Conservation (phyloP, 1,284 basidiomycete species). For the Heterobasidion occidentale region DNA sequence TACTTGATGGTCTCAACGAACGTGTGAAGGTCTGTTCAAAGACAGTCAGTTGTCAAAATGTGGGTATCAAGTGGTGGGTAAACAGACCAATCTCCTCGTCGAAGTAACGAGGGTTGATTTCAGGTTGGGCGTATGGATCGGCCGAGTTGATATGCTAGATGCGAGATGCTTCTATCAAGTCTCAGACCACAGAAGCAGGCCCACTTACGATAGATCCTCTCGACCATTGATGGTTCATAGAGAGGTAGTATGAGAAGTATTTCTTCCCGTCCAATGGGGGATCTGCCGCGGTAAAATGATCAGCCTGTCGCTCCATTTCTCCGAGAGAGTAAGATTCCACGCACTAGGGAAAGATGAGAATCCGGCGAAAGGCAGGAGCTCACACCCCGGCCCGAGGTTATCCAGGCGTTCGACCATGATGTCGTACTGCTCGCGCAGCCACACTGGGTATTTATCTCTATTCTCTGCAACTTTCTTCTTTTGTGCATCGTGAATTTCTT, state of each 20-base stretch:
- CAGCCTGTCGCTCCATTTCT: not conserved
- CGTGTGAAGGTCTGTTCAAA: slow-evolving; percentile 28
- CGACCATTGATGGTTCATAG: slow-evolving; percentile 26
- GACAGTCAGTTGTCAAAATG: slow-evolving; percentile 1
- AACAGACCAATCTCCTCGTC: slow-evolving; percentile 33
- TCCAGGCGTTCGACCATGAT: slow-evolving; percentile 24
- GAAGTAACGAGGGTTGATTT: slow-evolving; percentile 41
- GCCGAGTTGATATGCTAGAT: slow-evolving; percentile 27
- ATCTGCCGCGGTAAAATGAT: slow-evolving; percentile 10
- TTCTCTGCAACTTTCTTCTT: slow-evolving; percentile 18
- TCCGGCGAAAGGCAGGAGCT: slow-evolving; percentile 20
- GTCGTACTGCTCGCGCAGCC: slow-evolving; percentile 26
- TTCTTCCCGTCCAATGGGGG: slow-evolving; percentile 22
- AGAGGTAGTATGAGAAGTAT: slow-evolving; percentile 23
- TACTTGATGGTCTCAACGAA: slow-evolving; percentile 39
- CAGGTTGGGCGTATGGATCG: slow-evolving; percentile 32
- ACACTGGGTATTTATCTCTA: slow-evolving; percentile 17
- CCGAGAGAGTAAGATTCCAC: not conserved
- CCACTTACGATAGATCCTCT: slow-evolving; percentile 31
- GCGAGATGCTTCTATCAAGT: not conserved
- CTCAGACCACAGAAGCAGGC: not conserved
- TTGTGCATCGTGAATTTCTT: slow-evolving; percentile 17
- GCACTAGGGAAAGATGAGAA: slow-evolving; percentile 18
- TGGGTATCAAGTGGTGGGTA: slow-evolving; percentile 2
- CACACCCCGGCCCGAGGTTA: slow-evolving; percentile 18